These are phyloP conservation scores for Teunomyces pallodes DNA, from an alignment of 805 yeast species.

Conservation along the genomic window DNA sequence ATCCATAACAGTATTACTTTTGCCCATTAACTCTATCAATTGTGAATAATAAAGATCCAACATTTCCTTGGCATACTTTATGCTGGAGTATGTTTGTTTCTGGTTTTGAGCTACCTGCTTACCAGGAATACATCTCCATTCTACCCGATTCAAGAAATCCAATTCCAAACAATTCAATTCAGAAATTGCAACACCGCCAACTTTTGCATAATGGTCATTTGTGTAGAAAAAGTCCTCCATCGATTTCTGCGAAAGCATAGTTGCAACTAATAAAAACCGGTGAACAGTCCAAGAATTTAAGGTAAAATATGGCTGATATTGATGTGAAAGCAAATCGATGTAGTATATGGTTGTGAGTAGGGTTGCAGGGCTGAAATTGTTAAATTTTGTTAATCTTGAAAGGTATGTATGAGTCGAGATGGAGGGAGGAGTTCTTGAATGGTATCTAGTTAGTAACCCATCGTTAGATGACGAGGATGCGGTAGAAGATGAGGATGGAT, in stretches of 20 bases:
- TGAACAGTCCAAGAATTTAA: constrained; percentile 91
- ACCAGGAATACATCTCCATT: constrained; percentile 55
- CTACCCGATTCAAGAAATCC: constrained; percentile 78
- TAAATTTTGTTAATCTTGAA: constrained; percentile 74
- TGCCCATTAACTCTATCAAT: constrained; percentile 41
- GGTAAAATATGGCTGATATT: constrained; percentile 72
- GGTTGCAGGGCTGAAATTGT: constrained; percentile 81
- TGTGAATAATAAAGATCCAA: constrained; percentile 39
- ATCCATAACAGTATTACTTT: constrained; percentile 5
- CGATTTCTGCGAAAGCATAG: constrained; percentile 87
- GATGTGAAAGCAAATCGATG: constrained; percentile 77
- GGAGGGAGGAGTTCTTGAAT: constrained; percentile 87
- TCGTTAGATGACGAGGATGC: constrained; percentile 19
- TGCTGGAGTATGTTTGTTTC: constrained; percentile 13
- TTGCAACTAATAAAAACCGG: constrained; percentile 84
- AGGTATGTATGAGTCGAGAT: constrained; percentile 80
- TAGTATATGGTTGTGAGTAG: constrained; percentile 82
- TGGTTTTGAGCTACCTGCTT: constrained; percentile 18
- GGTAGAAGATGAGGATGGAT: constrained; percentile 19
- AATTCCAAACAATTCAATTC: constrained; percentile 86
- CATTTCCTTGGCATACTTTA: constrained; percentile 36
- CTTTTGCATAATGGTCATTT: constrained; percentile 89
- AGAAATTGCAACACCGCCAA: constrained; percentile 84
- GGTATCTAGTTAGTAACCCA: constrained; percentile 72
- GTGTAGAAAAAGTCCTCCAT: constrained; percentile 93